phyloP scores from a whole-genome alignment of 176 grass and related monocot species.

The Elymus sibiricus region DNA sequence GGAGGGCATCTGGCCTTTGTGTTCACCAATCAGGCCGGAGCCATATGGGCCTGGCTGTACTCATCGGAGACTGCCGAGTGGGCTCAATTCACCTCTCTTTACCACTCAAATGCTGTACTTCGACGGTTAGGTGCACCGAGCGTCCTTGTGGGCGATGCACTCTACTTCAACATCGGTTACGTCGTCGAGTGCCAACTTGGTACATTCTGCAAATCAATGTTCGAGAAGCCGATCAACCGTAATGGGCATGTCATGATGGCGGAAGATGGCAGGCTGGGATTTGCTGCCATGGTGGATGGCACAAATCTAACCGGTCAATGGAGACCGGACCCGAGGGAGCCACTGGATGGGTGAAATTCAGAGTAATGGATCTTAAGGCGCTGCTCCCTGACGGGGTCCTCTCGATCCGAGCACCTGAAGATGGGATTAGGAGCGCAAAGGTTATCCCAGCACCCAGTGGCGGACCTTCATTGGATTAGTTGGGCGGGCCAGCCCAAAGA shows the following conservation, averaged over 20 bases:
- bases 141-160: background rate
- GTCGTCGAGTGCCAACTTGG: background rate
- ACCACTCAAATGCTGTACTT: background rate
- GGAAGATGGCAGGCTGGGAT: background rate
- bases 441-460: no score
- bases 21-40: background rate
- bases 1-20: background rate
- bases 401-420: background rate
- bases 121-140: background rate
- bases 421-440: background rate
- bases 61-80: background rate
- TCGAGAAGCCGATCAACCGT: background rate
- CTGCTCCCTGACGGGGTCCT: background rate
- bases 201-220: background rate
- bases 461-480: no score
- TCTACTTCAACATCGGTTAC: background rate
- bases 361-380: background rate
- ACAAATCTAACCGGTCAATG: background rate
- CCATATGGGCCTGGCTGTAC: background rate
- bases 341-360: background rate
- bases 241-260: background rate
- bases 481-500: no score
- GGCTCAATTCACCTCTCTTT: background rate
- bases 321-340: background rate
- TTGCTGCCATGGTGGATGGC: background rate